Percentiles rank a stretch among this genome's conserved stretches.
These are phyloP conservation scores for Boehmeria nivea DNA, from an alignment of 306 rosid genomes.

Conservation along the genomic window DNA sequence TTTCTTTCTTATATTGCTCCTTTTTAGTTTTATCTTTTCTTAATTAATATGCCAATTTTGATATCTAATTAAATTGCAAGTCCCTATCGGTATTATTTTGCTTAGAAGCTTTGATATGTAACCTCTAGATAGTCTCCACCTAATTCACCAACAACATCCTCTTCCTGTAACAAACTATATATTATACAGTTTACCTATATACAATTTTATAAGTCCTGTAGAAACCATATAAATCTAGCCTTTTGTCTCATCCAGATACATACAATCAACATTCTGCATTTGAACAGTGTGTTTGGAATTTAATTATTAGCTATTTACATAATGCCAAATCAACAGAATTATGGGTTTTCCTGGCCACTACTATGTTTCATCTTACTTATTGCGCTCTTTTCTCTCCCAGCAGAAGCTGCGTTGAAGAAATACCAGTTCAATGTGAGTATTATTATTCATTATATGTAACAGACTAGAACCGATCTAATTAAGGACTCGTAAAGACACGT, in stretches of 20 bases:
- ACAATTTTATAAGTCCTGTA: not conserved
- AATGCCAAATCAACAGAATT: not conserved
- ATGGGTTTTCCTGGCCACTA: not conserved
- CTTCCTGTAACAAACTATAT: not conserved
- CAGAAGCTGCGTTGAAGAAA: constrained; percentile 18
- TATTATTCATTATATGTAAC: not conserved
- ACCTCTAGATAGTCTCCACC: not conserved
- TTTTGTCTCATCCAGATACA: constrained; percentile 1
- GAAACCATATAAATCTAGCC: not conserved
- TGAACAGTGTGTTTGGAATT: no score
- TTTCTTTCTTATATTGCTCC: no score
- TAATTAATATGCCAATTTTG: not conserved
- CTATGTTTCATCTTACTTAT: not conserved
- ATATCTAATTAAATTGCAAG: not conserved
- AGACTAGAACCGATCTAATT: no score
- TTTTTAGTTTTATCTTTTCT: no score
- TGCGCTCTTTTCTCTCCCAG: constrained; percentile 4
- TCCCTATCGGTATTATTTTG: not conserved
- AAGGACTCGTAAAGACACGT: no score
- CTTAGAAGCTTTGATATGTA: not conserved
- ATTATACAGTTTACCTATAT: not conserved
- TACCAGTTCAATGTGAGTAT: constrained; percentile 19
- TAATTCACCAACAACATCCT: not conserved
- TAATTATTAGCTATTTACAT: not conserved
- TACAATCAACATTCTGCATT: not conserved